phyloP scores from a whole-genome alignment of 179 eudicot genomes.

The Carnegiea gigantea region DNA sequence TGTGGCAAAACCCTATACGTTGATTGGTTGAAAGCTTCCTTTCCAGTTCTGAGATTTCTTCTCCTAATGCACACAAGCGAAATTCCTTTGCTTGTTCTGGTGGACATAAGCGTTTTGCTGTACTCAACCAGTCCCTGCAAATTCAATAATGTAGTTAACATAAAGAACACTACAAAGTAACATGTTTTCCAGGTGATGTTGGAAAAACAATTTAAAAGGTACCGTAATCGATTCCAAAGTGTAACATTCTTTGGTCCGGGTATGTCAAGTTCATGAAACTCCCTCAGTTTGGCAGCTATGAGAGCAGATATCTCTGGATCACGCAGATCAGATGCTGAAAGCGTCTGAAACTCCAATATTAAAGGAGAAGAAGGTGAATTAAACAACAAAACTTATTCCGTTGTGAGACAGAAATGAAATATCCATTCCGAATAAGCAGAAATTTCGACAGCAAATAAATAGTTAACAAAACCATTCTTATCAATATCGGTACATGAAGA shows the following conservation, averaged over 20 bases:
- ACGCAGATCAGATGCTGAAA: slow-evolving; percentile 77
- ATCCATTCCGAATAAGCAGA: not conserved
- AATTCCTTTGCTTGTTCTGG: slow-evolving; percentile 34
- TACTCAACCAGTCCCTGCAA: slow-evolving; percentile 39
- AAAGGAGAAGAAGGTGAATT: not conserved
- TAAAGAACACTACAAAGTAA: not conserved
- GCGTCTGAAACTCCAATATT: slow-evolving; percentile 51
- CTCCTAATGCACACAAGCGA: slow-evolving; percentile 32
- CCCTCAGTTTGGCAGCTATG: slow-evolving; percentile 85
- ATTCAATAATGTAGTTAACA: slow-evolving; percentile 13
- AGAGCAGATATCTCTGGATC: slow-evolving; percentile 73
- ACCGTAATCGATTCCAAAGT: slow-evolving; percentile 83
- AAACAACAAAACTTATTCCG: slow-evolving; percentile 3
- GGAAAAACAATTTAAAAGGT: slow-evolving; percentile 19
- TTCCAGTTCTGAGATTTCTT: slow-evolving; percentile 56
- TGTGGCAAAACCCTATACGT: slow-evolving; percentile 75
- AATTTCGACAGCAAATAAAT: not conserved
- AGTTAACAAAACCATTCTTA: not conserved
- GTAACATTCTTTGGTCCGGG: slow-evolving; percentile 68
- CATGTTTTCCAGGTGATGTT: not conserved
- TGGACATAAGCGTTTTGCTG: slow-evolving; percentile 33
- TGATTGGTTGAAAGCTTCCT: slow-evolving; percentile 42
- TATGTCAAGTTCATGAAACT: slow-evolving; percentile 79
- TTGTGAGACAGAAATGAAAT: not conserved
- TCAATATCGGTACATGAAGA: not conserved